These are phyloP conservation scores for Zoysia pacifica DNA, from an alignment of 176 grass and related monocot species.

Conservation along the genomic window DNA sequence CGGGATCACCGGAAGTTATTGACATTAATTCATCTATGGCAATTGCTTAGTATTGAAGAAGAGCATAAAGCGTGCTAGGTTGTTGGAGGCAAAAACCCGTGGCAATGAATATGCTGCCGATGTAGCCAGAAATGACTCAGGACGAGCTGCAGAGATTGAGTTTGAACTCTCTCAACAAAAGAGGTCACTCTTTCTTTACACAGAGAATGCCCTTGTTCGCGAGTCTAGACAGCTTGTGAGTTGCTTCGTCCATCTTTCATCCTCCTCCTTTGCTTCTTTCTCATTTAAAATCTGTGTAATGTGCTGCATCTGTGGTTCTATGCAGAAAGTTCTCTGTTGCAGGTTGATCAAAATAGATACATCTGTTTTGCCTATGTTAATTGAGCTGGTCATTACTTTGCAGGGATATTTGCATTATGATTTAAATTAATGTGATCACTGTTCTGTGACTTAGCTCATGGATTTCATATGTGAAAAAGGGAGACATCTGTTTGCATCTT, in stretches of 20 bases:
- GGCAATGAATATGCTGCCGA: conserved; percentile 51
- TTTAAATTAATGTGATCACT: too few species aligned
- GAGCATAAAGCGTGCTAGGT: conserved; percentile 64
- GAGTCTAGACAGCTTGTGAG: conserved; percentile 88
- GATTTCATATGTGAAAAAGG: too few species aligned
- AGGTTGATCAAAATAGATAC: background rate
- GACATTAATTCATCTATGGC: conserved; percentile 30
- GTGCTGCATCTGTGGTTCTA: background rate
- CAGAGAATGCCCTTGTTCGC: conserved; percentile 61
- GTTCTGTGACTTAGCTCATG: too few species aligned
- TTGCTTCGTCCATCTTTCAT: conserved; percentile 19
- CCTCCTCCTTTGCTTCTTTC: background rate
- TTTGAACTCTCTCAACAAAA: conserved; percentile 73
- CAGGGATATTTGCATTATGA: too few species aligned
- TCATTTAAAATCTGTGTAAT: background rate
- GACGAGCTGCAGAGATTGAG: conserved; percentile 52
- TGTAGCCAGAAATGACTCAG: conserved; percentile 33
- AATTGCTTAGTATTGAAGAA: conserved; percentile 67
- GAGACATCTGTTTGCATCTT: too few species aligned
- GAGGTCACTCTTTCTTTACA: conserved; percentile 77
- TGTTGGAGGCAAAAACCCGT: conserved; percentile 46
- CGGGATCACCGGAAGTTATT: background rate
- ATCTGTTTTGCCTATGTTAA: too few species aligned
- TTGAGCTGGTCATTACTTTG: too few species aligned
- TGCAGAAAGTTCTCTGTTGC: background rate